phyloP scores from a whole-genome alignment of 192 early-diverging fungal genomes.

The Dispira simplex region DNA sequence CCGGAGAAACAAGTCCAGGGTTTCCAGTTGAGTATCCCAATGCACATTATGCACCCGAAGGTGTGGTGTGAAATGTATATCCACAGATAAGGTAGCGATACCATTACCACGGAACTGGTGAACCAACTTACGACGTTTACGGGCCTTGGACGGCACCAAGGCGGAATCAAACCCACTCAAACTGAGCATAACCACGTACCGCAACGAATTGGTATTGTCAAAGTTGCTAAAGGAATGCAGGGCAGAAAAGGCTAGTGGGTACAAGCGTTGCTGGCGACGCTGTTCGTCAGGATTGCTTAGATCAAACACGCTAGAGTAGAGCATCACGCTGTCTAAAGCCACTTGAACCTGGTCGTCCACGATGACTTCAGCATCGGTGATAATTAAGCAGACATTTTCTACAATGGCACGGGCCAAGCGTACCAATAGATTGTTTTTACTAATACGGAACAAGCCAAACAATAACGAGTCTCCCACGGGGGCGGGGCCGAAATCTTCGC shows the following conservation, averaged over 20 bases:
- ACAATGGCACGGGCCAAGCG: not conserved
- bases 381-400: constrained; percentile 6
- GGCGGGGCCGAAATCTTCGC: not conserved
- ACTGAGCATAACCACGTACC: constrained; percentile 6
- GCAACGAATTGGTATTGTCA: constrained; percentile 3
- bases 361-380: constrained; percentile 13
- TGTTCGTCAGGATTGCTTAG: constrained; percentile 9
- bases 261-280: constrained; percentile 3
- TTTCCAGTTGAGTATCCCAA: constrained; percentile 11
- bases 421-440: constrained; percentile 10
- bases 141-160: constrained; percentile 9
- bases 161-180: constrained; percentile 6
- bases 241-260: not conserved
- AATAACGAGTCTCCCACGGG: not conserved
- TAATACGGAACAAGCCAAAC: not conserved
- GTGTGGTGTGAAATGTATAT: constrained; percentile 4
- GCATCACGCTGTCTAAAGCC: constrained; percentile 5
- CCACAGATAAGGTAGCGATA: not conserved
- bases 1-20: constrained; percentile 7
- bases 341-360: constrained; percentile 12
- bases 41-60: constrained; percentile 7
- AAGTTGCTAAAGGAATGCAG: not conserved
- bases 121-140: constrained; percentile 6
- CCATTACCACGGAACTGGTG: constrained; percentile 7
- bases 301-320: constrained; percentile 11